Conservation (phyloP, 2,329 filamentous ascomycete genomes). For the Fusarium coicis region DNA sequence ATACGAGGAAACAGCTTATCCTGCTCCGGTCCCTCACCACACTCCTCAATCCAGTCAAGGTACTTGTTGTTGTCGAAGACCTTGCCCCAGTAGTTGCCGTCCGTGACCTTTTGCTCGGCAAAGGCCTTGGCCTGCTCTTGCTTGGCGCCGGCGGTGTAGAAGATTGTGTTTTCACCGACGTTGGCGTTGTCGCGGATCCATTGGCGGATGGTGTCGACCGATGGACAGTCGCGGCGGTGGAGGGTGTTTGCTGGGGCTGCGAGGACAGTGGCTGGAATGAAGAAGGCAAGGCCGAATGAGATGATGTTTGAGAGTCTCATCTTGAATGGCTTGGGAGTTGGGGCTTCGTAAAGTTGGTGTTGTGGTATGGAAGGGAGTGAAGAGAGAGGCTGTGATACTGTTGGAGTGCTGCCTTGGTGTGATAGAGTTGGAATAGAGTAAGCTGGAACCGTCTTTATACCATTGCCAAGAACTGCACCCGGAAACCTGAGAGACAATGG, state of each 20-base stretch:
- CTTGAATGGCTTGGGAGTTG: neutral
- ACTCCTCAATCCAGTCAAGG: neutral
- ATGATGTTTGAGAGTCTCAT: neutral
- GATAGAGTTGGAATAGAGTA: rapidly evolving
- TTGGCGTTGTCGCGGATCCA: neutral
- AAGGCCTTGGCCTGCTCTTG: neutral
- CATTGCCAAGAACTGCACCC: rapidly evolving
- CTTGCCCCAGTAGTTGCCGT: neutral
- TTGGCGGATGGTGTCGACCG: neutral
- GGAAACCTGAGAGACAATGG: rapidly evolving
- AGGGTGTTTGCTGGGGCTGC: neutral
- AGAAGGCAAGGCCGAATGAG: neutral
- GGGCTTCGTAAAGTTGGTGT: neutral
- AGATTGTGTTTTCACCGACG: neutral
- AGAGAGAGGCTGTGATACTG: neutral
- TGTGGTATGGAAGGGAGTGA: rapidly evolving
- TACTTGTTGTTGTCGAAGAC: neutral
- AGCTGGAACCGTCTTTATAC: neutral
- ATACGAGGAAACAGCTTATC: neutral
- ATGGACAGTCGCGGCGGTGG: neutral
- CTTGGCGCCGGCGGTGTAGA: neutral
- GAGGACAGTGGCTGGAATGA: rapidly evolving
- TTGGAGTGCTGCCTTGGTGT: neutral
- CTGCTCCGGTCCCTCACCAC: neutral
- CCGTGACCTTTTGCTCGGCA: neutral